phyloP scores from a whole-genome alignment of 2,329 filamentous ascomycete species.

The Mycosphaerella sp. region DNA sequence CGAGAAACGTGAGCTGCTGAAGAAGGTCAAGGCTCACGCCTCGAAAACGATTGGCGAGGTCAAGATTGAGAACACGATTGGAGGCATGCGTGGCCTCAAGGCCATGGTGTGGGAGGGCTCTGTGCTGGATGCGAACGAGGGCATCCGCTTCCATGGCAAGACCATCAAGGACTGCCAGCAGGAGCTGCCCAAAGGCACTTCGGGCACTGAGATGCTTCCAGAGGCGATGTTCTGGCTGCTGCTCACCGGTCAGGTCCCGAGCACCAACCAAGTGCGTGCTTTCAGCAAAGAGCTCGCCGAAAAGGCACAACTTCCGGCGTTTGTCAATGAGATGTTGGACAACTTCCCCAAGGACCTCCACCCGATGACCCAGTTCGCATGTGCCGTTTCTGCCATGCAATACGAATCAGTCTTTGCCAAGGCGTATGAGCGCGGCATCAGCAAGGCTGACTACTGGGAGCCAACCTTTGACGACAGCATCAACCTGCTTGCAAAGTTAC shows the following conservation, averaged over 20 bases:
- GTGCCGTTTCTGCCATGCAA: conserved; percentile 91
- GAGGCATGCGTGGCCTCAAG: conserved; percentile 92
- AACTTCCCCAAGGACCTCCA: conserved; percentile 84
- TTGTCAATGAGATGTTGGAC: conserved; percentile 82
- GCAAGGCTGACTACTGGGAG: conserved; percentile 98
- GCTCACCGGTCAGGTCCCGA: conserved; percentile 85
- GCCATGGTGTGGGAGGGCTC: conserved; percentile 99
- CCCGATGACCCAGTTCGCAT: conserved; percentile 97
- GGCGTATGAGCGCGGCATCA: conserved; percentile 81
- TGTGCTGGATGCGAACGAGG: conserved; percentile 91
- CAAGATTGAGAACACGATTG: conserved; percentile 88
- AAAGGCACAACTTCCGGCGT: conserved; percentile 72
- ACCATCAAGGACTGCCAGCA: conserved; percentile 98
- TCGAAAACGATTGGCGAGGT: conserved; percentile 83
- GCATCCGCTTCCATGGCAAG: conserved; percentile 94
- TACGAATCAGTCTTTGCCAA: conserved; percentile 91
- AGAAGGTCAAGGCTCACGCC: conserved; percentile 82
- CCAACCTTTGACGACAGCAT: conserved; percentile 95
- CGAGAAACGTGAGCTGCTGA: conserved; percentile 85
- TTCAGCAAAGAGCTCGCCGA: conserved; percentile 84
- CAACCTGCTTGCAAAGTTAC: conserved; percentile 88
- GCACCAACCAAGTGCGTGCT: conserved; percentile 68
- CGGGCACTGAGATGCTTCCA: conserved; percentile 93
- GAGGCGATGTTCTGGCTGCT: conserved; percentile 99
- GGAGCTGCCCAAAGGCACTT: conserved; percentile 83